Percentiles rank a stretch among this genome's conserved stretches.
Conservation (phyloP, 2,329 filamentous ascomycete genomes). For the Drechslera avenae region DNA sequence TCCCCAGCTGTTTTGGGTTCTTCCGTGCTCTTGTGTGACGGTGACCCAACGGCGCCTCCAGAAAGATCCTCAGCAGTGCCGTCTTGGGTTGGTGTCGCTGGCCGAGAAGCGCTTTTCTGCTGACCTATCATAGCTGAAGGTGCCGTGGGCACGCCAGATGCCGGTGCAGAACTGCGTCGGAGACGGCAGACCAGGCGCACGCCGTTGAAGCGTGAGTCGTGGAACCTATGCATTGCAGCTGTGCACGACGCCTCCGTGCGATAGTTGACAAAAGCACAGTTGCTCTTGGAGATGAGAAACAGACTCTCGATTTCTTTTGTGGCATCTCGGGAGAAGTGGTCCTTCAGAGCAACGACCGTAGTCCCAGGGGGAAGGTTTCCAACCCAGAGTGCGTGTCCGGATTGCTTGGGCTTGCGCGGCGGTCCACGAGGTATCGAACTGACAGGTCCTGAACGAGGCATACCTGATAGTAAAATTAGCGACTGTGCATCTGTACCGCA, state of each 20-base stretch:
- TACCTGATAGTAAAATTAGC: constrained; percentile 21
- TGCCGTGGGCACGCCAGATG: constrained; percentile 59
- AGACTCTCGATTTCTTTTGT: constrained; percentile 79
- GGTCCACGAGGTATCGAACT: constrained; percentile 62
- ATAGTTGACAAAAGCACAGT: constrained; percentile 97
- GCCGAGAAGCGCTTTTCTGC: constrained; percentile 30
- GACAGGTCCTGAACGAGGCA: constrained; percentile 28
- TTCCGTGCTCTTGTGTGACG: constrained; percentile 15
- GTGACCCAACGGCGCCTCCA: constrained; percentile 16
- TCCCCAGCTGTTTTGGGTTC: constrained; percentile 12
- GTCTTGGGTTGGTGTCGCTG: constrained; percentile 30
- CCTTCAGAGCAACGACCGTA: constrained; percentile 80
- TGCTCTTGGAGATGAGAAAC: constrained; percentile 95
- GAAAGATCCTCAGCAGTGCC: constrained; percentile 13
- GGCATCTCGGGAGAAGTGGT: constrained; percentile 84
- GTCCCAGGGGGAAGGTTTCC: constrained; percentile 89
- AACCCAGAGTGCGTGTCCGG: constrained; percentile 92
- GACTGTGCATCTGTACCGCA: not conserved
- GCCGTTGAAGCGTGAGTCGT: constrained; percentile 87
- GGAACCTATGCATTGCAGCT: constrained; percentile 79
- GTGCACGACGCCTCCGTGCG: constrained; percentile 77
- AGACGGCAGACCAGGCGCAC: constrained; percentile 85
- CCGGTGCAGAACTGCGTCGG: constrained; percentile 61
- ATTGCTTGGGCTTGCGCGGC: constrained; percentile 69
- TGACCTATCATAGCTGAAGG: constrained; percentile 55